Conservation (phyloP, 1,284 basidiomycete genomes). For the Pyrrhoderma noxium region DNA sequence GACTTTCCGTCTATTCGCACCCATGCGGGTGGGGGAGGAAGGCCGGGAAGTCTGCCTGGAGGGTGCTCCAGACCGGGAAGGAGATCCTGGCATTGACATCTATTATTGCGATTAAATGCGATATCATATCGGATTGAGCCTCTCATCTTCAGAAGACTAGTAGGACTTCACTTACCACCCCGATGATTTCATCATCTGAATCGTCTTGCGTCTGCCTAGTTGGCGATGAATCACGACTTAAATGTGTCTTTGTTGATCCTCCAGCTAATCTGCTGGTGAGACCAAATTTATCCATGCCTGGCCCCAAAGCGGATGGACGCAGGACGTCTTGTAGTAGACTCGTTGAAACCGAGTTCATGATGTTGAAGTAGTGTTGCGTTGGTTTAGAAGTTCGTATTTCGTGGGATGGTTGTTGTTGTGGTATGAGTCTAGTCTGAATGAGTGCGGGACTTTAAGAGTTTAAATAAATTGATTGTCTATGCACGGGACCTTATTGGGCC, state of each 20-base stretch:
- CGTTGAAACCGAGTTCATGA: no score
- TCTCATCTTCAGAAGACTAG: background rate
- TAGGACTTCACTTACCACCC: constrained; percentile 48
- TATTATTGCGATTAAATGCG: constrained; percentile 24
- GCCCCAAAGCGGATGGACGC: constrained; percentile 39
- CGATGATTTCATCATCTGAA: constrained; percentile 67
- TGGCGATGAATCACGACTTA: constrained; percentile 21
- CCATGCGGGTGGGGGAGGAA: constrained; percentile 49
- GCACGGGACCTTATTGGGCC: no score
- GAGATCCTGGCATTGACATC: constrained; percentile 66
- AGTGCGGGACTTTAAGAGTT: no score
- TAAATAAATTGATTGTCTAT: no score
- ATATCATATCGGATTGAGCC: constrained; percentile 4
- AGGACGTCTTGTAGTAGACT: constrained; percentile 63
- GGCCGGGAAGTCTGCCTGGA: constrained; percentile 42
- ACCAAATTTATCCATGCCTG: constrained; percentile 37
- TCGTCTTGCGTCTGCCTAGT: constrained; percentile 38
- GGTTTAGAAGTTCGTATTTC: no score
- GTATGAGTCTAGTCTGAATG: no score
- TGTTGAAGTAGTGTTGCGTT: no score
- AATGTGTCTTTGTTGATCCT: constrained; percentile 19
- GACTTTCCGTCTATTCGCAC: constrained; percentile 35
- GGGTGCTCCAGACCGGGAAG: constrained; percentile 39
- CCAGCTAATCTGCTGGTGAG: constrained; percentile 16
- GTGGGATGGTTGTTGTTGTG: no score